Evolutionary conservation across 176 grass and related monocot species (phyloP), one percentile per base, ranked within the genome.

Genomic region (Dactylis glomerata): DNA sequence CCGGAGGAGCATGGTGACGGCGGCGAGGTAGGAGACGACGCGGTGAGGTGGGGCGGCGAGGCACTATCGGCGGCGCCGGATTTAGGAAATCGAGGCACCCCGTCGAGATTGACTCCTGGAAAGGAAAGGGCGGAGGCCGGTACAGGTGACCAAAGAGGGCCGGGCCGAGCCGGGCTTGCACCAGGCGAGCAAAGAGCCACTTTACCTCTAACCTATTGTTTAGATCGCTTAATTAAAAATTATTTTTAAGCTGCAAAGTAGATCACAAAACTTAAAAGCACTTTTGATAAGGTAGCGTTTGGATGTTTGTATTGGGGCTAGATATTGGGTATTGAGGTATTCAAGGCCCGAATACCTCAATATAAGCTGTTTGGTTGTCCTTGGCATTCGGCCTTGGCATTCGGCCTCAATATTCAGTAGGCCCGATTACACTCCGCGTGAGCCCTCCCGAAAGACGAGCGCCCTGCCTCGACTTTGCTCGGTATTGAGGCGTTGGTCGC

Each of bases 81-180:
- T 73, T 73, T 47, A 73, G 69, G 69, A 73, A 47, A 10, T 47
- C 69, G 69, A 73, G 41, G 41, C 5, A 28, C 69, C 14, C 69
- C 41, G 69, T 73, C 69, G 69, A 47, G 69, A 73, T 73, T 73
- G 69, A 73, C 24, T 73, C 68, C 44, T 73, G 24, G 41, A 47
- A 27, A 47, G 69, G 69, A 47, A 27, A 47, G 69, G 69, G 44
- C 26, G 14, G 68, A 72, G 68, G 67, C 67, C 67, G 67, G 68
- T 71, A 69, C 67, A 69, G 17, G n/a, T 71, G 36, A 71, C n/a
- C 22, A 42, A 42, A 14, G 23, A 42, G 68, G 40, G 40, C 68
- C 40, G 68, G 68, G 40, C 68, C 40, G 68, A 26, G 38, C 23
- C 68, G 59, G 59, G 59, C 59, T 31, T 63, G 59, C 27, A 31